Evolutionary conservation across 345 rosid species (phyloP).

Genomic region (Acer saccharum): DNA sequence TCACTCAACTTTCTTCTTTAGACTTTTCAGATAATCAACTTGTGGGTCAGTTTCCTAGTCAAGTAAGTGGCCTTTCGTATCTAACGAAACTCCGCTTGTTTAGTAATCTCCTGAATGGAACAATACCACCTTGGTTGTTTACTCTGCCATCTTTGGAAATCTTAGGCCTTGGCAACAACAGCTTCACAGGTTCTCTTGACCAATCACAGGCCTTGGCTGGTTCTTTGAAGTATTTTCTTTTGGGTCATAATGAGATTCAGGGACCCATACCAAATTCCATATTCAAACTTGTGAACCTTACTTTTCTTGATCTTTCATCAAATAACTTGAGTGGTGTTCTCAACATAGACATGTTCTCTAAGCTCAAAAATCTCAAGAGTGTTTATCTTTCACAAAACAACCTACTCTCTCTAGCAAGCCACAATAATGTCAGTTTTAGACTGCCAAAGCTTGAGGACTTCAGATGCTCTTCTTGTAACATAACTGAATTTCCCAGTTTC

Average conservation of each 20-base stretch:
- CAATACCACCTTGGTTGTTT: conserved; percentile 28
- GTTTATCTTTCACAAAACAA: conserved; percentile 20
- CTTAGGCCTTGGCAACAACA: conserved; percentile 14
- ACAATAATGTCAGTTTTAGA: background rate
- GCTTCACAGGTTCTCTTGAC: conserved; percentile 6
- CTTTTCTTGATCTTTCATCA: conserved; percentile 9
- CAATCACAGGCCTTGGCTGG: background rate
- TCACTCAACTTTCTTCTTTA: conserved; percentile 3
- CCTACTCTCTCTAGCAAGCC: background rate
- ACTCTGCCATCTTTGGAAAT: conserved; percentile 18
- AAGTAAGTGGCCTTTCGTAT: background rate
- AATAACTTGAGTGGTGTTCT: conserved; percentile 28
- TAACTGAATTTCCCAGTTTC: conserved; percentile 25
- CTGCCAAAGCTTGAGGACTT: conserved; percentile 15
- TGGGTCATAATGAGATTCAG: conserved; percentile 16
- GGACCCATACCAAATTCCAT: conserved; percentile 29
- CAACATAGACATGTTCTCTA: conserved; percentile 19
- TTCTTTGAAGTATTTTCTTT: background rate
- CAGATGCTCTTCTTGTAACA: conserved; percentile 23
- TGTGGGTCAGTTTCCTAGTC: conserved; percentile 9
- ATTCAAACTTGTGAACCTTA: conserved; percentile 21
- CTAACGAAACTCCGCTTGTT: background rate
- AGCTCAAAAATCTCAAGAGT: conserved; percentile 1
- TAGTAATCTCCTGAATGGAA: conserved; percentile 14
- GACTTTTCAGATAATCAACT: conserved; percentile 15